Conservation (phyloP, 495 filamentous ascomycete genomes). For the Cercophora sp. region DNA sequence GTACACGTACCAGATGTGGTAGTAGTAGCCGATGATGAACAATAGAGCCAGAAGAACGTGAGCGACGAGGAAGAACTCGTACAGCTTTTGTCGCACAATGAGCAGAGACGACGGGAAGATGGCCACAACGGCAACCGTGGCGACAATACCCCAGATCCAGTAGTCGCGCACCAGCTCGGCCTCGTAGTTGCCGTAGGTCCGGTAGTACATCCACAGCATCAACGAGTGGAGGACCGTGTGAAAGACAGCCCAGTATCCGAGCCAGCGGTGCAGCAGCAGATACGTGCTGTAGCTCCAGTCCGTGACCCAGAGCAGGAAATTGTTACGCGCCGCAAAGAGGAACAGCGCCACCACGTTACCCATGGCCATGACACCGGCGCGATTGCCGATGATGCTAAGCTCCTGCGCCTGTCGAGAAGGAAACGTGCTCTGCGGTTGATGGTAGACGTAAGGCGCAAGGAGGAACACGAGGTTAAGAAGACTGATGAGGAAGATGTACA, state of each 20-base stretch:
- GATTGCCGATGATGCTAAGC: slow-evolving; percentile 29
- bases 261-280: slow-evolving; percentile 43
- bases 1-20: slow-evolving; percentile 32
- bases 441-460: slow-evolving; percentile 18
- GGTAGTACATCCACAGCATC: slow-evolving; percentile 4
- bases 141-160: slow-evolving; percentile 18
- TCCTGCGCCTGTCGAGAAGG: slow-evolving; percentile 6
- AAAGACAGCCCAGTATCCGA: slow-evolving; percentile 8
- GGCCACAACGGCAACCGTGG: slow-evolving; percentile 8
- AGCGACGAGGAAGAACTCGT: slow-evolving; percentile 22
- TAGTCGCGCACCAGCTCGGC: background rate
- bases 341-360: slow-evolving; percentile 31
- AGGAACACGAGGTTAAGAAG: slow-evolving; percentile 33
- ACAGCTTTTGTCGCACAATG: slow-evolving; percentile 9
- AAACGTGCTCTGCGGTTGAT: slow-evolving; percentile 19
- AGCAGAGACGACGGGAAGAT: slow-evolving; percentile 2
- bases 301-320: slow-evolving; percentile 41
- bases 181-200: background rate
- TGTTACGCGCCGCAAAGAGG: slow-evolving; percentile 41
- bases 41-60: slow-evolving; percentile 21
- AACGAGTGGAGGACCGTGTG: slow-evolving; percentile 5
- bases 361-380: slow-evolving; percentile 36
- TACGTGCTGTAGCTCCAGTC: slow-evolving; percentile 44
- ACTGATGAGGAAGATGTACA: slow-evolving; percentile 32
- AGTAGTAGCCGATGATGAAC: slow-evolving; percentile 34